Evolutionary conservation across 106 monocot species (phyloP).

Genomic region (Phalaenopsis equestris): DNA sequence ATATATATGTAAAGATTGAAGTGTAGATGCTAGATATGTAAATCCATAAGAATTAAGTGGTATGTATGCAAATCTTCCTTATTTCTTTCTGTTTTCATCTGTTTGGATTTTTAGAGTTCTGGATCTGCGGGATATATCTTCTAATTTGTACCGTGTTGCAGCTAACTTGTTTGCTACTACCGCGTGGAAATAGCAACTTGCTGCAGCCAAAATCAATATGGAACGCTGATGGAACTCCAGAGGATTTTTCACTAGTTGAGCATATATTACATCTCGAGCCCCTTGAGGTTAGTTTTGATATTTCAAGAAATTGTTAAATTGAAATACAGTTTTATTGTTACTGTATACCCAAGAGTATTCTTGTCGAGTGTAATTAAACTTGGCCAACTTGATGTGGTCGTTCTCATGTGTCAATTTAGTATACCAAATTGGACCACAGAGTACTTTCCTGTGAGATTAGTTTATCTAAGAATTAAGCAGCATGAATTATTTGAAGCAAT

Average conservation of each 20-base stretch:
- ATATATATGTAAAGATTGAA: no score
- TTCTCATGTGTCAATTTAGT: no score
- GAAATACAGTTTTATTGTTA: neutral
- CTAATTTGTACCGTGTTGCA: constrained; percentile 21
- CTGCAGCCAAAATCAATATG: constrained; percentile 87
- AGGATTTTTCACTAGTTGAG: constrained; percentile 59
- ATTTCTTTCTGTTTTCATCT: neutral
- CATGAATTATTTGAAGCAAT: no score
- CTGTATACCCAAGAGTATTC: no score
- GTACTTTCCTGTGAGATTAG: no score
- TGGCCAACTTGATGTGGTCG: no score
- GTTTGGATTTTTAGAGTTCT: neutral
- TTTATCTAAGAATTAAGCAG: no score
- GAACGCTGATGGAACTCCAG: constrained; percentile 73
- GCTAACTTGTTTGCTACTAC: constrained; percentile 77
- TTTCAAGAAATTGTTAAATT: neutral
- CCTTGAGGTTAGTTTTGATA: constrained; percentile 20
- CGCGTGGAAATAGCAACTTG: constrained; percentile 40
- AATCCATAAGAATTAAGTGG: no score
- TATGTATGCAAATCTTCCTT: constrained; percentile 35
- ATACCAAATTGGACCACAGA: no score
- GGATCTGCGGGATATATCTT: neutral
- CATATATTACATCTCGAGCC: constrained; percentile 62
- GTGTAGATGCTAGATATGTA: no score
- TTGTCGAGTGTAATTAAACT: no score